These are phyloP conservation scores for Pilasporangium apinafurcum DNA, from an alignment of 352 stramenopile species.

Conservation along the genomic window DNA sequence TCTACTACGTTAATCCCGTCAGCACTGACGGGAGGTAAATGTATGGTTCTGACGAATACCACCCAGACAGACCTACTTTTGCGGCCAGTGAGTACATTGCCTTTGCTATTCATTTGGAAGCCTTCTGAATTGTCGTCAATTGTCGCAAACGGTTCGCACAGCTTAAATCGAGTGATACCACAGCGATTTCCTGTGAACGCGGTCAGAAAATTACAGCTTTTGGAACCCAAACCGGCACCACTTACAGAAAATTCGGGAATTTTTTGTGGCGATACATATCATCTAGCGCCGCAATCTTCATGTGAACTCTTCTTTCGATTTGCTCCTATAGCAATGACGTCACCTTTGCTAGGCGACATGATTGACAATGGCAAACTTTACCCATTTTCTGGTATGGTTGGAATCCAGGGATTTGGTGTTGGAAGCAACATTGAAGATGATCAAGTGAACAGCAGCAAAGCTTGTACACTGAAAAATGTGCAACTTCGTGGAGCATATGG, in stretches of 20 bases:
- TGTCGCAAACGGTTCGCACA: conserved; percentile 14
- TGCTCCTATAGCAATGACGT: conserved; percentile 53
- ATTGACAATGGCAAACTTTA: conserved; percentile 58
- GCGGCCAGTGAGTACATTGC: conserved; percentile 66
- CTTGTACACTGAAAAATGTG: conserved; percentile 63
- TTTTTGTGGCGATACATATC: conserved; percentile 45
- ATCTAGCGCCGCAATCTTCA: conserved; percentile 37
- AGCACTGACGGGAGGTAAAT: conserved; percentile 5
- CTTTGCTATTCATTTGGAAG: conserved; percentile 56
- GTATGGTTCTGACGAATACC: conserved; percentile 53
- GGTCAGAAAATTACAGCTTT: conserved; percentile 13
- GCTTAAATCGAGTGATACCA: conserved; percentile 18
- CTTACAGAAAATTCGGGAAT: conserved; percentile 12
- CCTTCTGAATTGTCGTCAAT: neutral
- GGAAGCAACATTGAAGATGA: neutral
- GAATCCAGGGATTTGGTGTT: conserved; percentile 61
- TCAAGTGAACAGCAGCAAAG: conserved; percentile 12
- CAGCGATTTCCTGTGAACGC: conserved; percentile 7
- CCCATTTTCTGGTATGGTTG: conserved; percentile 59
- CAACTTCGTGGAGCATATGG: conserved; percentile 55
- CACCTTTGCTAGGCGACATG: conserved; percentile 30
- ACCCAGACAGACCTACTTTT: conserved; percentile 43
- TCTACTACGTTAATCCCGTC: neutral
- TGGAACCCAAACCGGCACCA: neutral
- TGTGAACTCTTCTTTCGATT: conserved; percentile 62